Conservation (phyloP, 139 green algal species). For the Micromonas commoda region DNA sequence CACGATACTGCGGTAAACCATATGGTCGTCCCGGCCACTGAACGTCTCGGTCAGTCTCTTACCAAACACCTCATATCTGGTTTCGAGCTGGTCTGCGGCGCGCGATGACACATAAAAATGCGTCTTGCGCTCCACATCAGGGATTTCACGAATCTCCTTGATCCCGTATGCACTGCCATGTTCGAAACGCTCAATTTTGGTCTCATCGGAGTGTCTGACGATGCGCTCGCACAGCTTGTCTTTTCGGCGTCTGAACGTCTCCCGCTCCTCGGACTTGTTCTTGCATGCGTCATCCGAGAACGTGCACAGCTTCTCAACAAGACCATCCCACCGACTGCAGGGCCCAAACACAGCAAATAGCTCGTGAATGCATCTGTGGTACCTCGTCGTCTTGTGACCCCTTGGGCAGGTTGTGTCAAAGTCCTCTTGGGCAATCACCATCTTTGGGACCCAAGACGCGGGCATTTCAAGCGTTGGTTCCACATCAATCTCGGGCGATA, state of each 20-base stretch:
- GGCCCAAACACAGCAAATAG: slow-evolving; percentile 74
- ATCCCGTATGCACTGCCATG: slow-evolving; percentile 50
- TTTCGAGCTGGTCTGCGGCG: slow-evolving; percentile 39
- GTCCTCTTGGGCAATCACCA: slow-evolving; percentile 57
- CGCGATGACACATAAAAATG: slow-evolving; percentile 55
- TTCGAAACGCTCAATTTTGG: slow-evolving; percentile 52
- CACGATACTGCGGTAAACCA: slow-evolving; percentile 62
- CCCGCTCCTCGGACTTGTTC: slow-evolving; percentile 31
- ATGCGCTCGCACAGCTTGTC: slow-evolving; percentile 64
- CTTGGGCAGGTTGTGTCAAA: slow-evolving; percentile 72
- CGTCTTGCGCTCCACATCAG: slow-evolving; percentile 43
- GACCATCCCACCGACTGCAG: slow-evolving; percentile 69
- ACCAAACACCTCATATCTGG: slow-evolving; percentile 53
- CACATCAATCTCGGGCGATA: slow-evolving; percentile 18
- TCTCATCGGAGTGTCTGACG: slow-evolving; percentile 43
- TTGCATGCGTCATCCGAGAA: slow-evolving; percentile 56
- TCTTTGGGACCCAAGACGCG: slow-evolving; percentile 61
- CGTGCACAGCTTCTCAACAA: slow-evolving; percentile 59
- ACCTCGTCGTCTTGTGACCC: slow-evolving; percentile 54
- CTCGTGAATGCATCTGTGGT: slow-evolving; percentile 54
- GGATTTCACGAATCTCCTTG: slow-evolving; percentile 47
- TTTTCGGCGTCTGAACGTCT: slow-evolving; percentile 35
- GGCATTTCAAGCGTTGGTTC: slow-evolving; percentile 54
- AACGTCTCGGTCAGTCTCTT: slow-evolving; percentile 57
- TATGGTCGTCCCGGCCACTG: slow-evolving; percentile 54